phyloP scores from a whole-genome alignment of 176 grass and related monocot genomes.

The Oryza meyeriana region DNA sequence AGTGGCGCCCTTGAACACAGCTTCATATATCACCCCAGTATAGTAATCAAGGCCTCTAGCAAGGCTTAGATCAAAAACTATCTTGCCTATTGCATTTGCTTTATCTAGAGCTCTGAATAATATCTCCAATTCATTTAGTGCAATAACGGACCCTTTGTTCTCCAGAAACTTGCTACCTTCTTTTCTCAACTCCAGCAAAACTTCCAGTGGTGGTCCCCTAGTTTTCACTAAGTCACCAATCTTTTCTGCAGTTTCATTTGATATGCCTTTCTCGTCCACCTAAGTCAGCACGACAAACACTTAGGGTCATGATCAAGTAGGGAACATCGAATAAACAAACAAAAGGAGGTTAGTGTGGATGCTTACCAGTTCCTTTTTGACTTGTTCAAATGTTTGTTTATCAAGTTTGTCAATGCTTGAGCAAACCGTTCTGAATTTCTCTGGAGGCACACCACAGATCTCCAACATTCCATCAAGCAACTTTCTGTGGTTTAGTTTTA shows the following conservation, averaged over 20 bases:
- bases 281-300: conserved; percentile 20
- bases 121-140: conserved; percentile 83
- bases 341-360: background rate
- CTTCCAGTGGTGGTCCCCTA: conserved; percentile 63
- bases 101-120: conserved; percentile 86
- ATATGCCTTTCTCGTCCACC: conserved; percentile 95
- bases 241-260: conserved; percentile 76
- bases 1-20: conserved; percentile 86
- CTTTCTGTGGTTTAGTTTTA: conserved; percentile 96
- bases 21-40: conserved; percentile 98
- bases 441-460: conserved; percentile 87
- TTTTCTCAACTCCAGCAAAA: conserved; percentile 70
- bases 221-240: conserved; percentile 86
- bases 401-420: conserved; percentile 98
- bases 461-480: conserved; percentile 94
- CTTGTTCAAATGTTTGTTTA: conserved; percentile 87
- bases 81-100: conserved; percentile 62
- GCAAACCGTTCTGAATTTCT: conserved; percentile 99
- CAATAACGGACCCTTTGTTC: conserved; percentile 63
- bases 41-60: conserved; percentile 98
- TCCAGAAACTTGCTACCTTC: conserved; percentile 75
- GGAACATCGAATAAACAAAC: conserved; percentile 22
- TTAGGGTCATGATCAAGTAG: background rate
- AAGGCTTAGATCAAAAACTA: conserved; percentile 96
- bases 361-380: conserved; percentile 90